Evolutionary conservation across 1,284 basidiomycete species (phyloP), one percentile per base, ranked within the genome.

Genomic region (Volvariella surrecta): DNA sequence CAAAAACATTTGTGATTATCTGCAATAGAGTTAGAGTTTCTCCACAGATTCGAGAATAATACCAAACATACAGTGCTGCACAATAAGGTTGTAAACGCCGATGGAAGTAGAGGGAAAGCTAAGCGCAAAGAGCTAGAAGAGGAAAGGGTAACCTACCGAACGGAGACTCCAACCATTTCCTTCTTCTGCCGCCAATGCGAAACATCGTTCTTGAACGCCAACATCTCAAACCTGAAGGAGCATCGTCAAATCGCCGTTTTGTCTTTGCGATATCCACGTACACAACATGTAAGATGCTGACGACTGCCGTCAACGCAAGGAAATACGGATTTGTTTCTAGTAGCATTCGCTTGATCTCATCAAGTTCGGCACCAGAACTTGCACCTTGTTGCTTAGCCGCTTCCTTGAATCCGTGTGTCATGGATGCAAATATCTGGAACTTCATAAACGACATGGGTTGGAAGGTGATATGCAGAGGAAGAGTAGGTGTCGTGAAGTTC

Each of bases 261-360:
- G 10, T 41, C 49, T 50, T 41, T 32, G 34, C 32, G 40, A 40
- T 28, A 44, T 32, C 9, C n/a, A 73, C 84, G 62, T 54, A 92
- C 79, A 98, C 60, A 49, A 82, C 79, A 65, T 99, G 95, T 49
- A 98, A 61, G 18, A 96, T 52, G 52, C 87, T 88, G 53, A 98
- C 94, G 21, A 89, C 45, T 6, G 65, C 87, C 1, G 90, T 93
- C 46, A 91, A 65, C 18, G 71, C 83, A 39, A 98, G 71, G 66
- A 96, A 84, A 72, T 83, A 92, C 10, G 93, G 89, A 59, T 89
- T 94, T 2, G 94, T 97, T 67, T 97, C 91, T n/a, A 82, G 70
- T 39, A 96, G 66, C 83, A 95, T 93, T 50, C 92, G 71, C 68
- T 96, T 96, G 55, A 97, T 66, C 67, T 95, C 92, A 60, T 97